Evolutionary conservation across 1,139 yeast genomes (phyloP).

Genomic region (Hyphopichia burtonii): DNA sequence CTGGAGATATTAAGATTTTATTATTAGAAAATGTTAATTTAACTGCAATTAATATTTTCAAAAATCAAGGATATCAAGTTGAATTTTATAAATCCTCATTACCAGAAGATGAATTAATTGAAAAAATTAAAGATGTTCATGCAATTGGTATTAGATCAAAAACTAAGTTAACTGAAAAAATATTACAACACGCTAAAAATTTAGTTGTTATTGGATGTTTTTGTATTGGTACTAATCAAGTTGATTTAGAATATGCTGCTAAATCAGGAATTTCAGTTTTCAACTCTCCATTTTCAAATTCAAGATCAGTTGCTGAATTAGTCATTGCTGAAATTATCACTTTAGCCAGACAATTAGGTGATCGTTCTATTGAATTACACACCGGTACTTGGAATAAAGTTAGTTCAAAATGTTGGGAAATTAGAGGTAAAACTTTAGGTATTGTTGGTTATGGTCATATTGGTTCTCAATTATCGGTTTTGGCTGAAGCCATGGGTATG

Average conservation of each 20-base stretch:
- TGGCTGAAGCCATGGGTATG: constrained; percentile 99
- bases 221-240: constrained; percentile 99
- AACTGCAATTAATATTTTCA: constrained; percentile 86
- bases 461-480: constrained; percentile 93
- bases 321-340: constrained; percentile 94
- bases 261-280: constrained; percentile 92
- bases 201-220: constrained; percentile 93
- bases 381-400: constrained; percentile 99
- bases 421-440: constrained; percentile 97
- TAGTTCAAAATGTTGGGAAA: constrained; percentile 95
- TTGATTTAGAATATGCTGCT: constrained; percentile 89
- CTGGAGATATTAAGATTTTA: constrained; percentile 89
- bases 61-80: constrained; percentile 92
- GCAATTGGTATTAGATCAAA: constrained; percentile 98
- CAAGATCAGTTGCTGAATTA: constrained; percentile 97
- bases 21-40: constrained; percentile 88
- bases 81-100: constrained; percentile 89
- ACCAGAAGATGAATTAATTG: constrained; percentile 91
- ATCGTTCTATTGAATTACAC: constrained; percentile 94
- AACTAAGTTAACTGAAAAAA: constrained; percentile 79
- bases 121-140: constrained; percentile 89
- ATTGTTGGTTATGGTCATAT: constrained; percentile 98
- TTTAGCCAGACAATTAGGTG: constrained; percentile 95
- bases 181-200: constrained; percentile 83
- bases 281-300: constrained; percentile 98